Evolutionary conservation across 768 basidiomycete genomes (phyloP), one percentile per base, ranked within the genome.

Genomic region (Rubroboletus satanas): DNA sequence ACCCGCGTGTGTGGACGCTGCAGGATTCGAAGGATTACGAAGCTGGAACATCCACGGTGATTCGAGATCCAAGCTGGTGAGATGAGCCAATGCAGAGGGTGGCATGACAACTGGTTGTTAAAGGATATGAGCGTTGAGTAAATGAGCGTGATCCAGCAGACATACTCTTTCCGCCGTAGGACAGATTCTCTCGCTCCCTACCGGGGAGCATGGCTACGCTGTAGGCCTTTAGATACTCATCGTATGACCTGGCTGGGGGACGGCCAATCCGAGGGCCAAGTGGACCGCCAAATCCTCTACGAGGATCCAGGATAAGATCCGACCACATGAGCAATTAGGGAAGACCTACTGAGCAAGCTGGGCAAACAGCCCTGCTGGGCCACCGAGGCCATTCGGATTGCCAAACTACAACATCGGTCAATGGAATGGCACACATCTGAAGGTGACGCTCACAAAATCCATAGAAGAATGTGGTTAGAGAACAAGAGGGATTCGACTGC

Each of bases 1-100:
- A 77, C 97, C 97, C 1, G 90, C 91, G 68, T 99, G 93, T 1
- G 97, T 98, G 21, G 83, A 94, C 51, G 82, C 89, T 33, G 84
- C 90, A 49, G 80, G 79, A 74, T 88, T 95, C 63, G 74, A 47
- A 1, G 97, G 96, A 72, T 98, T 98, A 46, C 91, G 87, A 49
- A 99, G 79, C 59, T 96, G 87, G 70, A 99, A 99, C 78, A 90
- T 93, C 95, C 95, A 97, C 0, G 97, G 97, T 0, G 81, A 79
- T 56, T 92, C 88, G 42, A 99, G 79, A 64, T 99, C 95, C 46
- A 98, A 81, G 37, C 81, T 80, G 0, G 93, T 90, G 10, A 99
- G 77, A 61, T 85, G 85, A 8, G 95, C 95, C 5, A 99, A 79
- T 10, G 95, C 89, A 39, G 95, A 98, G 17, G 90, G 93, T 3